phyloP scores from a whole-genome alignment of 169 alveolate species.

The Plasmodium sp. region DNA sequence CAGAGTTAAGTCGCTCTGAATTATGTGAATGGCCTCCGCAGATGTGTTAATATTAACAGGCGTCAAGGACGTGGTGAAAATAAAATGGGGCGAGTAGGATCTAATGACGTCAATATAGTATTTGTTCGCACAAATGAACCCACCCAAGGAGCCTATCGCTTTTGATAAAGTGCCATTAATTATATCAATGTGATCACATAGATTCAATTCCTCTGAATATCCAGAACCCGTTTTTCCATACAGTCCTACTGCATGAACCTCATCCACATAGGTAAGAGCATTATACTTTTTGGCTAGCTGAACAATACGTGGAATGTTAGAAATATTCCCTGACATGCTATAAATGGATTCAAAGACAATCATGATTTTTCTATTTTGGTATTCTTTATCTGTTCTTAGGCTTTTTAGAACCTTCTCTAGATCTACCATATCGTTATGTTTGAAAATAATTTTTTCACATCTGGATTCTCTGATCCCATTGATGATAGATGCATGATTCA shows the following conservation, averaged over 20 bases:
- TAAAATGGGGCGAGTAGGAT: slow-evolving; percentile 88
- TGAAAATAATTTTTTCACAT: slow-evolving; percentile 79
- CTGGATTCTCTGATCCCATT: slow-evolving; percentile 88
- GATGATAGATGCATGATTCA: slow-evolving; percentile 92
- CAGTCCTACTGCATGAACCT: slow-evolving; percentile 93
- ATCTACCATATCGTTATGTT: slow-evolving; percentile 86
- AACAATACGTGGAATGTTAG: slow-evolving; percentile 83
- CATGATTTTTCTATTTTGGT: slow-evolving; percentile 78
- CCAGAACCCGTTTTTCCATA: slow-evolving; percentile 92
- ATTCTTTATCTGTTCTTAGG: slow-evolving; percentile 75
- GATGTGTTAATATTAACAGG: slow-evolving; percentile 90
- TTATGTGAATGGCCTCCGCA: slow-evolving; percentile 82
- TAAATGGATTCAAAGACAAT: slow-evolving; percentile 91
- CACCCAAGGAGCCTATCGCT: slow-evolving; percentile 92
- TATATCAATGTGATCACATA: slow-evolving; percentile 80
- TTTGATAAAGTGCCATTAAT: slow-evolving; percentile 92
- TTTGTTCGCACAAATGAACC: slow-evolving; percentile 88
- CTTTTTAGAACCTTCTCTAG: slow-evolving; percentile 77
- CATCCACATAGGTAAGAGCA: slow-evolving; percentile 89
- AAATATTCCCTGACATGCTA: slow-evolving; percentile 90
- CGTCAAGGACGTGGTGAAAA: slow-evolving; percentile 91
- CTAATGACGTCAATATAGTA: slow-evolving; percentile 86
- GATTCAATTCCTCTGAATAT: slow-evolving; percentile 83
- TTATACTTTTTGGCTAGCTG: slow-evolving; percentile 87
- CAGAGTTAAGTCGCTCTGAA: slow-evolving; percentile 34